A percentile compares a stretch with the other conserved stretches of the same genome.
phyloP scores from a whole-genome alignment of 257 asterid species.

The Eustoma russellianum region DNA sequence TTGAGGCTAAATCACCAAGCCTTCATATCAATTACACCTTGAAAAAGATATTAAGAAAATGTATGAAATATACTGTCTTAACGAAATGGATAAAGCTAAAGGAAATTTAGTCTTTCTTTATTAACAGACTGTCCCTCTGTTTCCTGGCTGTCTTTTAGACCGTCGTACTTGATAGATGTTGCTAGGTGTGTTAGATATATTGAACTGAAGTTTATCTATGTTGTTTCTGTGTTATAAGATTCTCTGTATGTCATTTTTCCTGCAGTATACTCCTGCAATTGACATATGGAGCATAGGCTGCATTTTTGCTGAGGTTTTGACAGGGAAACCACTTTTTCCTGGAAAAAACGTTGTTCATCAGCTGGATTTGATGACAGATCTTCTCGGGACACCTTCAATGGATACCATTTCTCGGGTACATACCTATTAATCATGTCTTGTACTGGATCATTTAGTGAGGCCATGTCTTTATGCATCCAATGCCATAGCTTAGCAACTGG shows the following conservation, averaged over 20 bases:
- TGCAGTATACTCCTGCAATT: slow-evolving; percentile 92
- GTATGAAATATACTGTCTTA: too few species aligned
- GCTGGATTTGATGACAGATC: slow-evolving; percentile 83
- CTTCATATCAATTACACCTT: too few species aligned
- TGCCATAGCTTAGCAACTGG: background rate
- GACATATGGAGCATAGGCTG: slow-evolving; percentile 96
- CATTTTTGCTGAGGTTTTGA: slow-evolving; percentile 85
- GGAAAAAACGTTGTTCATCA: slow-evolving; percentile 92
- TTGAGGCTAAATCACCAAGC: too few species aligned
- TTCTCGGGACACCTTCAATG: slow-evolving; percentile 84
- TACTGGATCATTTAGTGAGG: background rate
- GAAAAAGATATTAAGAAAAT: too few species aligned
- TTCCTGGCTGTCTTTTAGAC: background rate
- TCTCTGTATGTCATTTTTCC: background rate
- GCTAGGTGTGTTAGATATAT: background rate
- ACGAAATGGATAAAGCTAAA: too few species aligned
- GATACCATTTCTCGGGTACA: slow-evolving; percentile 71
- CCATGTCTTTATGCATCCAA: too few species aligned
- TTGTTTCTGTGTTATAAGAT: background rate
- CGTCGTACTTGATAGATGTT: background rate
- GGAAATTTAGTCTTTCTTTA: too few species aligned
- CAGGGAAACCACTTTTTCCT: slow-evolving; percentile 81
- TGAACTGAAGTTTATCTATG: slow-evolving; percentile 1
- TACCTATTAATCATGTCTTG: slow-evolving; percentile 7
- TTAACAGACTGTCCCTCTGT: too few species aligned